Base-by-base conservation (phyloP, 495 filamentous ascomycete species). In the Neurospora tetrasperma region DNA sequence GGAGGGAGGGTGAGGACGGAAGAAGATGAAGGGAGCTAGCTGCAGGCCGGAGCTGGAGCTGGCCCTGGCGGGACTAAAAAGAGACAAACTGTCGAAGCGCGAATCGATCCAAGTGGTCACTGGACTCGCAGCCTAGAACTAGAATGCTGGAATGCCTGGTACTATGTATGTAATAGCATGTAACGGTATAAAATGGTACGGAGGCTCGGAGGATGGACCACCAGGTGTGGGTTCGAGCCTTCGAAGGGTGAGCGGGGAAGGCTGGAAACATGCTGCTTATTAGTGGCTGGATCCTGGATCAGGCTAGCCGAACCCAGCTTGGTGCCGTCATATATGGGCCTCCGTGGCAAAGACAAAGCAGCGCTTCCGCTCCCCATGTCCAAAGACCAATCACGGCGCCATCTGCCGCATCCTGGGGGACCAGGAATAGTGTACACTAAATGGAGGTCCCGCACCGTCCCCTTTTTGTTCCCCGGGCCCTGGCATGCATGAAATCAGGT, bases 291-390 rank as follows among this genome's bases (percentile, higher is more conserved):
- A 76, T 75, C 70, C 74, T 73, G 42, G 72, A 42, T 69, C 38
- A 76, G 70, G 72, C 75, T 73, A 74, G 68, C 75, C 78, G 71
- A 75, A 75, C 73, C 54, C 78, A 75, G 71, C 69, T 40, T 74
- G 71, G n/a, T 66, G 68, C 70, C 35, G 71, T 74, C 66, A 62
- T 72, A 75, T 74, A 70, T 74, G 68, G 76, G 74, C 73, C 54
- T 66, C 78, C 77, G 77, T 80, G 77, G 79, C 79, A 74, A 78
- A 76, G 69, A 10, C 72, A 66, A 73, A 70, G 11, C 68, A 73
- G 43, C 44, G 62, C 71, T 73, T 59, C 73, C 40, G 72, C 72
- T 72, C 73, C 12, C 14, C 27, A 23, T 62, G 7, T 23, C 54
- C 23, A 62, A 62, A 62, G 23, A 62, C 54, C 23, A 62, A 62